Percentiles rank a stretch among this genome's conserved stretches.
Evolutionary conservation across 2,329 filamentous ascomycete genomes (phyloP).

Genomic region (Neurospora sp.): DNA sequence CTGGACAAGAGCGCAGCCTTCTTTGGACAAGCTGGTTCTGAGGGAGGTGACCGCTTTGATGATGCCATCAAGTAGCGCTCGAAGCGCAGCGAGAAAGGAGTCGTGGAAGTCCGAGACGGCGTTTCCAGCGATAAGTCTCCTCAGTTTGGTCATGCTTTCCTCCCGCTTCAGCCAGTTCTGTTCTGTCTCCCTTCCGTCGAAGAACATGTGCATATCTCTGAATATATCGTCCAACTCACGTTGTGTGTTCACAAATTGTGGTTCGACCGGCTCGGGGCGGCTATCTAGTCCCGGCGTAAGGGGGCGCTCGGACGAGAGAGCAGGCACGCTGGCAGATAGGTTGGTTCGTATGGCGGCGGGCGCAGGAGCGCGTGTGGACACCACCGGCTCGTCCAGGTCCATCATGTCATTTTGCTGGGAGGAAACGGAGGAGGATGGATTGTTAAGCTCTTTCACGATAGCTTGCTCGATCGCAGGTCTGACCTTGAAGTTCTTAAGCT

Average conservation of each 20-base stretch:
- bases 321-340: conserved; percentile 43
- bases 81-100: conserved; percentile 60
- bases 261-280: conserved; percentile 62
- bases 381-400: not conserved
- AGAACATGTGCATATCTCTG: conserved; percentile 67
- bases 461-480: conserved; percentile 75
- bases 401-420: conserved; percentile 28
- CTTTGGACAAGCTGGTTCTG: conserved; percentile 80
- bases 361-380: conserved; percentile 15
- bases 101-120: conserved; percentile 66
- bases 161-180: conserved; percentile 86
- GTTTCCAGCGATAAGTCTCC: conserved; percentile 75
- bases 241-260: conserved; percentile 71
- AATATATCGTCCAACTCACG: conserved; percentile 84
- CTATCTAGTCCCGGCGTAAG: conserved; percentile 50
- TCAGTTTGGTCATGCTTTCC: conserved; percentile 65
- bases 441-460: conserved; percentile 65
- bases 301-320: conserved; percentile 39
- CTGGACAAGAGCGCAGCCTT: conserved; percentile 74
- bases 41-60: conserved; percentile 76
- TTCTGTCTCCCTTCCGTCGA: conserved; percentile 83
- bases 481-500: conserved; percentile 75
- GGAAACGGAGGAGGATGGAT: conserved; percentile 28
- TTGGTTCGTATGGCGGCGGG: conserved; percentile 30
- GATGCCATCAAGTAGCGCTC: conserved; percentile 72